Evolutionary conservation across 345 rosid species (phyloP), one percentile per base, ranked within the genome.

Genomic region (Clarkia xantiana): DNA sequence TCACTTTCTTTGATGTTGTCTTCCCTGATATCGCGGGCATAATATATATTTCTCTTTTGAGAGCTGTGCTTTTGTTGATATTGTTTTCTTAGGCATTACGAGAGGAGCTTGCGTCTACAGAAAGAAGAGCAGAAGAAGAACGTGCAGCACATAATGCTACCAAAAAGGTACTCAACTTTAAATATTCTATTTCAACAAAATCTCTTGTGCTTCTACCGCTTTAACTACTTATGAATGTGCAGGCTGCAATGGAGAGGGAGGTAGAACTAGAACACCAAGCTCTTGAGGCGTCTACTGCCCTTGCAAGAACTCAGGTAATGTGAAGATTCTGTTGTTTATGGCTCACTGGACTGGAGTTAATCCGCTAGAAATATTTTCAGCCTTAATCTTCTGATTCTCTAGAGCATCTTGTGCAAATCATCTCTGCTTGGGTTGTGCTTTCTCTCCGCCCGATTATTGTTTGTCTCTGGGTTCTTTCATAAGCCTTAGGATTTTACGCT

Each of bases 231-330:
- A 53, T 38, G 40, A 61, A 36, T 54, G 9, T 61, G 59, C 74
- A 93, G 99, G 94, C 94, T 72, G 80, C 95, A 49, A 84, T 77
- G 94, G 96, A 84, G 61, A 82, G 99, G 79, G 95, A 91, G 71
- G 81, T 76, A 60, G 96, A 91, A 54, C 62, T 84, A 66, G 95
- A 91, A 69, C 93, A 86, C 66, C 78, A 90, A 69, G 95, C 99
- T 55, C 71, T 82, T 56, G 95, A 91, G 70, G 68, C 95, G 53
- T 80, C 99, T 50, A 72, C 94, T n/a, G 96, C 87, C 51, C 87
- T 91, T 53, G 90, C 95, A 60, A 84, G 87, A 67, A 67, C 76
- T 58, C 99, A 91, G 95, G 99, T 91, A 76, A 74, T 51, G 49
- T 66, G 61, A 48, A 59, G 50, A 65, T 40, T 51, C 36, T 14